These are phyloP conservation scores for Amanita molliuscula DNA, from an alignment of 768 basidiomycete genomes.

Conservation along the genomic window DNA sequence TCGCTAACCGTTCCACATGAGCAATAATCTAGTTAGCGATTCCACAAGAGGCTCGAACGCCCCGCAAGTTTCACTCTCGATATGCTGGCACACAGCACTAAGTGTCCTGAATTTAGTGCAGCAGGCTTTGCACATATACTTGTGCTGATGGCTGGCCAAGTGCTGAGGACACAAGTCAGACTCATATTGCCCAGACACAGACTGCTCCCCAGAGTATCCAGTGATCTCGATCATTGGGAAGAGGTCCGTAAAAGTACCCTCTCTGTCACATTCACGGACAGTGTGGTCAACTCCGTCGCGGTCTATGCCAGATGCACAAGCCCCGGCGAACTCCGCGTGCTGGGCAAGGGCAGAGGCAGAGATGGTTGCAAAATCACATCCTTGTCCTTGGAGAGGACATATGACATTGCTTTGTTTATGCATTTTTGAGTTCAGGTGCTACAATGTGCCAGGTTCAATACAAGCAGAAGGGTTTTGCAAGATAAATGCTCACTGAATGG, in stretches of 20 bases:
- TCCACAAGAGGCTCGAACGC: constrained; percentile 29
- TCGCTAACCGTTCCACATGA: constrained; percentile 12
- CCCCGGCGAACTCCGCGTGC: constrained; percentile 56
- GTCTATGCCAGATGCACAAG: constrained; percentile 39
- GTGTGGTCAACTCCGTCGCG: constrained; percentile 29
- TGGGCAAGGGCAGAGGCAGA: constrained; percentile 46
- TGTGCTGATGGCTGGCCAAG: constrained; percentile 44
- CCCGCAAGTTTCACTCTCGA: constrained; percentile 52
- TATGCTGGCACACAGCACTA: constrained; percentile 52
- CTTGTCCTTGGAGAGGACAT: constrained; percentile 27
- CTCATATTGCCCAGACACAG: constrained; percentile 43
- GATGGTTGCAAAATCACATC: constrained; percentile 34
- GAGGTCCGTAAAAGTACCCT: constrained; percentile 45
- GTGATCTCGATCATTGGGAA: constrained; percentile 37
- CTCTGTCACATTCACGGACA: constrained; percentile 32
- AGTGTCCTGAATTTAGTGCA: constrained; percentile 32
- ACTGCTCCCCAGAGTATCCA: constrained; percentile 17
- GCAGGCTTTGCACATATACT: constrained; percentile 45
- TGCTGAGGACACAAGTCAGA: constrained; percentile 36
- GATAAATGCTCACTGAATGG: constrained; percentile 9
- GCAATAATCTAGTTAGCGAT: constrained; percentile 22
- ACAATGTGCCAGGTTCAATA: neutral
- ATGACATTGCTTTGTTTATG: constrained; percentile 30
- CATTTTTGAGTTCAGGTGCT: constrained; percentile 43
- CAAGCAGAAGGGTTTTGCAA: neutral